A percentile compares a stretch with the other conserved stretches of the same genome.
Evolutionary conservation across 2,329 filamentous ascomycete genomes (phyloP).

Genomic region (Pseudogymnoascus sp.): DNA sequence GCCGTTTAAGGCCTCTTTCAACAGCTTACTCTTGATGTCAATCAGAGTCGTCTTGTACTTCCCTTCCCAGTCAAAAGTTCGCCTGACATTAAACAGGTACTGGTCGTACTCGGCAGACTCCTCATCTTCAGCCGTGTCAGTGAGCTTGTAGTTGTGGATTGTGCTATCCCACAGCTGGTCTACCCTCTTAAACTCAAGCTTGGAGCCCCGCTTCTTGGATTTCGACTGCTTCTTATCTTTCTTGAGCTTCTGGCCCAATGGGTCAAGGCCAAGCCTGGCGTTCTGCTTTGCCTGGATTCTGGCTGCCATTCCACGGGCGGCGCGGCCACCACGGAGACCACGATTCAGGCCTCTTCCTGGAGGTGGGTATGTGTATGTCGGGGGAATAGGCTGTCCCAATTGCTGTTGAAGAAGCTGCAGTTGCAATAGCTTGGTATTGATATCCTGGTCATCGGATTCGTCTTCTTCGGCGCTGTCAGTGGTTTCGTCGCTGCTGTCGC

Average conservation of each 20-base stretch:
- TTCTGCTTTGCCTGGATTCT: constrained; percentile 19
- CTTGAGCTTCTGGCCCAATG: constrained; percentile 18
- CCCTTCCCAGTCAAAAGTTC: constrained; percentile 77
- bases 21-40: constrained; percentile 75
- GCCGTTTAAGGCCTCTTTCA: constrained; percentile 61
- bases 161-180: constrained; percentile 53
- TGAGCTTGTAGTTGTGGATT: constrained; percentile 58
- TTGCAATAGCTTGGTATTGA: constrained; percentile 22
- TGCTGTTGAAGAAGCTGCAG: constrained; percentile 19
- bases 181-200: constrained; percentile 60
- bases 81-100: constrained; percentile 74
- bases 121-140: constrained; percentile 56
- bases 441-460: constrained; percentile 24
- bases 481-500: constrained; percentile 23
- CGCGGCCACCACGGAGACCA: constrained; percentile 11
- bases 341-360: constrained; percentile 7
- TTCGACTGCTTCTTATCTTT: constrained; percentile 35
- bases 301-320: constrained; percentile 12
- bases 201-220: constrained; percentile 36
- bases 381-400: constrained; percentile 13
- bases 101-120: constrained; percentile 62
- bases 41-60: constrained; percentile 66
- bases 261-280: constrained; percentile 21
- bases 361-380: constrained; percentile 9
- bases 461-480: constrained; percentile 26